Base-by-base conservation (phyloP, 768 basidiomycete genomes). In the Calocybe cyanea region DNA sequence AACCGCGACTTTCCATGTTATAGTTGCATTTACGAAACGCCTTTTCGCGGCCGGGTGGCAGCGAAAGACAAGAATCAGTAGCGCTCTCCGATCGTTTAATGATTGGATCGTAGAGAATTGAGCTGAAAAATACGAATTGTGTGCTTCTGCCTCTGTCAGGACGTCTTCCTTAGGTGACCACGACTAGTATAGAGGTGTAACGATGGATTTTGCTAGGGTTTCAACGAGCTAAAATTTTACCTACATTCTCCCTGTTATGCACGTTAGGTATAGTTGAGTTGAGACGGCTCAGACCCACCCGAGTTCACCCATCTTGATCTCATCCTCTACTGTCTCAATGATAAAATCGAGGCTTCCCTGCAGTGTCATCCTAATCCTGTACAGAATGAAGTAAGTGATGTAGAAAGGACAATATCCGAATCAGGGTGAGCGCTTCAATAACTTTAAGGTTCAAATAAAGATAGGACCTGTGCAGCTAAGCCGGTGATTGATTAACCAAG, bases 81-180 rank as follows among this genome's bases (percentile, higher is more conserved):
- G 43, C 23, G 43, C 15, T 13, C 32, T 24, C 15, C 24, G 5
- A 15, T n/a, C 10, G 18, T 45, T 35, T 14, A 45, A 14, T 37
- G 43, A 35, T 45, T 45, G 43, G 8, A 45, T 45, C 4, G 33
- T 35, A 3, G 43, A 45, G 28, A 45, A 38, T 30, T 37, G 34
- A 25, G 43, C 43, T 10, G 43, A 45, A 24, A 45, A 37, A 31
- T 45, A 45, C 6, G 43, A 45, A 6, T 45, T 30, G 15, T 17
- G 28, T 1, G 15, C 25, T 38, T 45, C 43, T 23, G 28, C 30
- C 34, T 45, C 43, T 15, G 33, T 21, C n/a, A 41, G 23, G 2
- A 41, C 14, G 10, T 30, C 21, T 28, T 28, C 25, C 11, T 28
- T 28, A 28, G 25, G 11, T 11, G 5, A 11, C 25, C 6, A 28